These are phyloP conservation scores for Paramecium primaurelia DNA, from an alignment of 73 alveolate species.

Conservation along the genomic window DNA sequence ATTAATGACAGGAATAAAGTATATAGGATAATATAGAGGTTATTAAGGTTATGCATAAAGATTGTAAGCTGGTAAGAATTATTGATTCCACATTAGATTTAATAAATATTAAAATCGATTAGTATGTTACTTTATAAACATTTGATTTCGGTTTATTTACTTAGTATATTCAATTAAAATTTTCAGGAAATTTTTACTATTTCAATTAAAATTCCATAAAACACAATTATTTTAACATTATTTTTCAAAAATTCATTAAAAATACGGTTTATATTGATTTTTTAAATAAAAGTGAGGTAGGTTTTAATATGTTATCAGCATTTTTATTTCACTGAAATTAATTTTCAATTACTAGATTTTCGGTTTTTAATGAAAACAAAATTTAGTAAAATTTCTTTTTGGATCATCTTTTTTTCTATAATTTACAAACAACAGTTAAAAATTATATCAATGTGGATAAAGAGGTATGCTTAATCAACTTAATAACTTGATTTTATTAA, in stretches of 20 bases:
- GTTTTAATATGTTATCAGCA: background rate
- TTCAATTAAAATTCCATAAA: background rate
- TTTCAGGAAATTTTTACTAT: background rate
- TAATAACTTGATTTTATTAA: background rate
- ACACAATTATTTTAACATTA: background rate
- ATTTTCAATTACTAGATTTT: background rate
- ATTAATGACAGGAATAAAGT: background rate
- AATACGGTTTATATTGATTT: background rate
- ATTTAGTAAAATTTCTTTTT: background rate
- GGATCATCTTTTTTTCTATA: background rate
- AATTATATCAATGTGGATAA: background rate
- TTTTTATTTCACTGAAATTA: background rate
- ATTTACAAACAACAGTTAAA: background rate
- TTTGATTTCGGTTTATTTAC: background rate
- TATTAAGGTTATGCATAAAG: background rate
- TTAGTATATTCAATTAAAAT: background rate
- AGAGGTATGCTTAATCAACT: background rate
- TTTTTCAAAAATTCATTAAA: background rate
- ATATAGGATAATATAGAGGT: background rate
- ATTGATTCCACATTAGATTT: background rate
- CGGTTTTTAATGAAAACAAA: background rate
- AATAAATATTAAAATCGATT: background rate
- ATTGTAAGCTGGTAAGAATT: background rate
- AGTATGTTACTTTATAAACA: background rate
- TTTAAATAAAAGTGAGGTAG: background rate